Base-by-base conservation (phyloP, 768 basidiomycete species). In the Russula ochroleuca region DNA sequence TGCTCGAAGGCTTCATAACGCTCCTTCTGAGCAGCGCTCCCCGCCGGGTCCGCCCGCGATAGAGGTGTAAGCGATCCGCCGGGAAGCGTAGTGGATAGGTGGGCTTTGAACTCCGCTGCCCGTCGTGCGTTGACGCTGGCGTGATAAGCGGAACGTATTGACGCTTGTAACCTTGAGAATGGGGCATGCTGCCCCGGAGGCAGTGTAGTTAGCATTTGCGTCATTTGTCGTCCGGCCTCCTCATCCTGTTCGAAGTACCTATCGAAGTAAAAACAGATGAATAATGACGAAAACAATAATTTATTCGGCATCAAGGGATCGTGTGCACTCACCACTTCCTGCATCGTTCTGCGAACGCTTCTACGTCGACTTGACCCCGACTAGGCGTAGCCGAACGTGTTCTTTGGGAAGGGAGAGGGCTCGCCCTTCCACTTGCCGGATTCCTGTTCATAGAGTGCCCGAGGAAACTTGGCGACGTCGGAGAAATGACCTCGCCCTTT, bases 191-290 rank as follows among this genome's bases (percentile, higher is more conserved):
- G 92, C 0, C 90, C 86, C 2, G 92, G 83, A 8, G 88, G 88
- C 4, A 94, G 80, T 38, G 85, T 86, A 50, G 90, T 81, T 51
- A 96, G 78, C 4, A 86, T 92, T 67, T 91, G 86, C 15, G 90
- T 88, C 86, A 96, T 93, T 65, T 81, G 77, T 53, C 84, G 84
- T 31, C 90, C 88, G 21, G 92, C 81, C 68, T 84, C 80, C 69
- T 90, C 86, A 71, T 92, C 87, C 73, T 93, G 92, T 66, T 84
- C 78, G 73, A 85, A 93, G 74, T 92, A 94, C 92, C 91, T 93
- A 69, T 25, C 7, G n/a, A 21, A 13, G 35, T 14, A n/a, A 53
- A 58, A 47, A 53, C 9, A 13, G 17, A 33, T 52, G 43, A 47
- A 53, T 58, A 5, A 63, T 19, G 21, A 28, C 38, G 51, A 47